Conservation (phyloP, 441 rosid species). For the Adansonia madagascariensis region DNA sequence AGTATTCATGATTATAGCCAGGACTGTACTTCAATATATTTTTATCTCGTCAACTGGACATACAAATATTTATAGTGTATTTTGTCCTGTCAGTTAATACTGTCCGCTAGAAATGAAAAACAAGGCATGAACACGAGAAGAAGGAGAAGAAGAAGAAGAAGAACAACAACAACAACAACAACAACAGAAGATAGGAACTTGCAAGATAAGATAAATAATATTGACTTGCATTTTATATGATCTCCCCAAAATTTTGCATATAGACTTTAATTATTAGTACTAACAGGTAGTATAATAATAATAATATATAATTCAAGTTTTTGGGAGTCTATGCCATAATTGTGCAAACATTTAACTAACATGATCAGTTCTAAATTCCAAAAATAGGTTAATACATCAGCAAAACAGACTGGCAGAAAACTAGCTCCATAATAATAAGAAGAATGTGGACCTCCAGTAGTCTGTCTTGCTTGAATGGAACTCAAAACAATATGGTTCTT, state of each 20-base stretch:
- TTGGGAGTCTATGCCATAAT: not conserved
- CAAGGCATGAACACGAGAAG: not conserved
- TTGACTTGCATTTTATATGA: not conserved
- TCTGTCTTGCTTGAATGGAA: not conserved
- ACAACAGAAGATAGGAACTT: not conserved
- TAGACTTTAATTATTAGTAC: not conserved
- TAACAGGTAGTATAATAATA: too few relatives aligned
- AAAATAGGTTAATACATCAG: not conserved
- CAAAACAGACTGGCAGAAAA: not conserved
- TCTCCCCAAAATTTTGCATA: not conserved
- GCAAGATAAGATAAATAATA: not conserved
- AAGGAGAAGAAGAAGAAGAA: slow-evolving; percentile 5
- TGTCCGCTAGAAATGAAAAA: not conserved
- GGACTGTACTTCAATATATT: slow-evolving; percentile 31
- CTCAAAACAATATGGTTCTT: not conserved
- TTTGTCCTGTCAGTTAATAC: slow-evolving; percentile 29
- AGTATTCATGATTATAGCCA: slow-evolving; percentile 38
- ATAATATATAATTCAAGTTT: too few relatives aligned
- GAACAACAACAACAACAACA: not conserved
- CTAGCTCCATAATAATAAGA: not conserved
- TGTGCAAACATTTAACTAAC: not conserved
- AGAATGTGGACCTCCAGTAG: not conserved
- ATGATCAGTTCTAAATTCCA: not conserved
- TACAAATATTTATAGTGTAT: not conserved
- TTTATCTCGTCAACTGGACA: slow-evolving; percentile 25